These are phyloP conservation scores for Neofusicoccum sp. DNA, from an alignment of 2,329 filamentous ascomycete genomes.

Conservation along the genomic window DNA sequence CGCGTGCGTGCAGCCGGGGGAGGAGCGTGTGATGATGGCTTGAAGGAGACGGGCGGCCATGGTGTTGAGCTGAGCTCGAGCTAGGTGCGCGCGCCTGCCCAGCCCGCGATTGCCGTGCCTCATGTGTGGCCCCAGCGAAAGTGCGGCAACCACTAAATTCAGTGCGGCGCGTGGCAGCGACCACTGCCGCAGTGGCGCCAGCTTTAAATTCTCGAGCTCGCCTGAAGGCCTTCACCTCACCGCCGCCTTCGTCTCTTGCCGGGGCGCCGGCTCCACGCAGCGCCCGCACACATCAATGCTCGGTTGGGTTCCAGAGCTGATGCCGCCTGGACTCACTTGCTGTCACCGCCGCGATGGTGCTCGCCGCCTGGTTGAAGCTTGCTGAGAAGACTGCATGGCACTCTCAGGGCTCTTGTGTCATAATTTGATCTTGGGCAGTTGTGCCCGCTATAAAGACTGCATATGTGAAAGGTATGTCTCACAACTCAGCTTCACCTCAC, in stretches of 20 bases:
- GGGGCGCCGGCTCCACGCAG: neutral
- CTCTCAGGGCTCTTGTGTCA: too few species aligned
- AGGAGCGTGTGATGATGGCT: conserved; percentile 9
- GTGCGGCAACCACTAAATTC: neutral
- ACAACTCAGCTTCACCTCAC: neutral
- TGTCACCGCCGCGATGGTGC: too few species aligned
- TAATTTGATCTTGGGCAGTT: too few species aligned
- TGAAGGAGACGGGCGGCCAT: conserved; percentile 10
- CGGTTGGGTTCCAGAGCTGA: too few species aligned
- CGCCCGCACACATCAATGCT: neutral
- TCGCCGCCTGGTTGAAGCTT: too few species aligned
- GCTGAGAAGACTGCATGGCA: too few species aligned
- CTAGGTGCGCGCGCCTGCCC: conserved; percentile 4
- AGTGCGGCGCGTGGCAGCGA: neutral
- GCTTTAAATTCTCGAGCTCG: conserved; percentile 5
- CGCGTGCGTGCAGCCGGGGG: neutral
- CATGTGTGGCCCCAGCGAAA: neutral
- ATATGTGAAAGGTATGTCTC: neutral
- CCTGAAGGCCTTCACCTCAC: neutral
- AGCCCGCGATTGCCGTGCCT: neutral
- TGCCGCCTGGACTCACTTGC: too few species aligned
- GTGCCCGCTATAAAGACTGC: too few species aligned
- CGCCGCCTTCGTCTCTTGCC: neutral
- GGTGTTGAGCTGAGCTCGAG: conserved; percentile 15
- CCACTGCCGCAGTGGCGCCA: neutral